Conservation (phyloP, 2,329 filamentous ascomycete genomes). For the Dactylellina sp. region DNA sequence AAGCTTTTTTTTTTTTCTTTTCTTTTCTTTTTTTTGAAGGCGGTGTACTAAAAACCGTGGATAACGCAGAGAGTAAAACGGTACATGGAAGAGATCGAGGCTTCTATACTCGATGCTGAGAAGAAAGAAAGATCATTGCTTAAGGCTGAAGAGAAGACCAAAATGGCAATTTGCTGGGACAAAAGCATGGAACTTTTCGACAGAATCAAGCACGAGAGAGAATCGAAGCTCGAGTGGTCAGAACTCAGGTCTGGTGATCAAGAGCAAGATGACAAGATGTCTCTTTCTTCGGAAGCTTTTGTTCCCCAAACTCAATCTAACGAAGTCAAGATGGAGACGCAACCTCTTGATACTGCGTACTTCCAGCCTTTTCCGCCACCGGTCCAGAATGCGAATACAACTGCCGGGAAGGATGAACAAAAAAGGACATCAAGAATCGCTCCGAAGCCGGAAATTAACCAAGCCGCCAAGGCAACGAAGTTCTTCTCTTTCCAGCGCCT, state of each 20-base stretch:
- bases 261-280: not conserved
- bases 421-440: not conserved
- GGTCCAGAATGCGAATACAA: too few relatives aligned
- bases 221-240: slow-evolving; percentile 12
- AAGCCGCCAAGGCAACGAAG: not conserved
- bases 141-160: not conserved
- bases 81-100: not conserved
- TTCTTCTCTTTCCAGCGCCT: slow-evolving; percentile 5
- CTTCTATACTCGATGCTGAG: not conserved
- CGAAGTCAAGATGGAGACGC: too few relatives aligned
- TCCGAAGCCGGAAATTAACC: not conserved
- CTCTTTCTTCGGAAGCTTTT: not conserved
- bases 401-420: too few relatives aligned
- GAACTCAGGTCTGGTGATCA: not conserved
- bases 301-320: too few relatives aligned
- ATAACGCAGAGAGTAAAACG: slow-evolving; percentile 18
- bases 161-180: slow-evolving; percentile 18
- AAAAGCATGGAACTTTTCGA: slow-evolving; percentile 8
- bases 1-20: too few relatives aligned
- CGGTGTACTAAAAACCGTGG: too few relatives aligned
- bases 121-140: not conserved
- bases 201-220: slow-evolving; percentile 1
- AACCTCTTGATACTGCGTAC: too few relatives aligned
- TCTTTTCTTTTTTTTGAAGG: not conserved
- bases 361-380: too few relatives aligned